Evolutionary conservation across 1,139 yeast species (phyloP), one percentile per base, ranked within the genome.

Genomic region (Protomyces gravidus): DNA sequence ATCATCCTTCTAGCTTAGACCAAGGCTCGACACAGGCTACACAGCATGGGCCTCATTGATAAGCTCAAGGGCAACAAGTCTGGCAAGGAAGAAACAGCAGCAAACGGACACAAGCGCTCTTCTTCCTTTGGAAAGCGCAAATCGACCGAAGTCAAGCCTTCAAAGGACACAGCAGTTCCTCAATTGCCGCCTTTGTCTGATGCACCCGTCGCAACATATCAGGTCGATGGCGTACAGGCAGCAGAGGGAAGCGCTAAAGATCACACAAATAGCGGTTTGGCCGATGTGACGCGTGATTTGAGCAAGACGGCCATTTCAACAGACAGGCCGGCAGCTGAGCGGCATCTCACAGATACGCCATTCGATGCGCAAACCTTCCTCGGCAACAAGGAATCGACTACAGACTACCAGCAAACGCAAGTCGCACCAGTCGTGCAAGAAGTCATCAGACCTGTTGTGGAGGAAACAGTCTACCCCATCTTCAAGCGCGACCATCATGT

Each of bases 41-140:
- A 45, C 27, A 19, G 13, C 7, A 53, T 53, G 58, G 58, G 58
- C 26, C 40, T 53, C 27, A 42, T 53, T 15, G 58, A 53, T 39
- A 53, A 53, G 49, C 51, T 53, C 58, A 53, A 53, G 51, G 58
- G 58, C 27, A 47, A 51, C 56, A 53, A 46, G 42, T 13, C 15
- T 15, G n/a, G 36, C 36, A 53, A 53, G 51, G 58, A 33, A 28
- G 21, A 28, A 23, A 11, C 52, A 21, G 23, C 9, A 9, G 45
- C 51, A 5, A 32, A 33, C 13, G 28, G 27, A 7, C 28, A 27
- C 33, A 45, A 46, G 39, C 39, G 58, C 19, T 53, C 58, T 7
- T 53, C 58, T 17, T 53, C 58, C 15, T 15, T 53, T 13, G 51
- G 51, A n/a, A n/a, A 23, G 21, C 50, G 58, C 17, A 53, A 46